Evolutionary conservation across 805 yeast genomes (phyloP).

Genomic region (Jamesozyma spencerorum): DNA sequence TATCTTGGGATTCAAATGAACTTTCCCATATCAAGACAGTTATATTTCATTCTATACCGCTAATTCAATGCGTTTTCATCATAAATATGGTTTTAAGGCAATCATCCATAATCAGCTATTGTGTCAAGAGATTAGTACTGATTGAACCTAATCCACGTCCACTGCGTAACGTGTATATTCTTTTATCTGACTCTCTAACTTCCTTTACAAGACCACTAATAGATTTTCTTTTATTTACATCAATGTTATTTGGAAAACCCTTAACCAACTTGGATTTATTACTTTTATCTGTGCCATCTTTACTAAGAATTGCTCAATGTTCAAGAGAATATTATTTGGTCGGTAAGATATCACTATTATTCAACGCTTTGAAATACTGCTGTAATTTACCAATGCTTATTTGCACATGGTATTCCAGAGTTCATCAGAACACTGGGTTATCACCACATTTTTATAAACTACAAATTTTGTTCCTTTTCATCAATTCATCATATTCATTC

Average conservation of each 20-base stretch:
- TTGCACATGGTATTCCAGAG: constrained; percentile 25
- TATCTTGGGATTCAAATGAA: background rate
- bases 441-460: constrained; percentile 5
- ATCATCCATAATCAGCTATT: constrained; percentile 35
- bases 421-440: constrained; percentile 4
- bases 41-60: constrained; percentile 7
- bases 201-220: constrained; percentile 70
- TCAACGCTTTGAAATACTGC: constrained; percentile 68
- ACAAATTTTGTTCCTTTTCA: constrained; percentile 35
- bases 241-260: constrained; percentile 31
- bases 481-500: constrained; percentile 71
- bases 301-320: constrained; percentile 80
- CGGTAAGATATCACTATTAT: constrained; percentile 44
- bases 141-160: constrained; percentile 29
- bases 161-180: constrained; percentile 49
- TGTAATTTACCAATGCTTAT: constrained; percentile 49
- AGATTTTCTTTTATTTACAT: constrained; percentile 53
- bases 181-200: constrained; percentile 75
- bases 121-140: constrained; percentile 28
- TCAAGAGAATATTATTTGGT: constrained; percentile 47
- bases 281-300: constrained; percentile 46
- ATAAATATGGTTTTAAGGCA: constrained; percentile 18
- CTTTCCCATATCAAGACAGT: background rate
- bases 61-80: constrained; percentile 16
- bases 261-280: constrained; percentile 19